Conservation (phyloP, 2,329 filamentous ascomycete species). For the Camillea tinctor region DNA sequence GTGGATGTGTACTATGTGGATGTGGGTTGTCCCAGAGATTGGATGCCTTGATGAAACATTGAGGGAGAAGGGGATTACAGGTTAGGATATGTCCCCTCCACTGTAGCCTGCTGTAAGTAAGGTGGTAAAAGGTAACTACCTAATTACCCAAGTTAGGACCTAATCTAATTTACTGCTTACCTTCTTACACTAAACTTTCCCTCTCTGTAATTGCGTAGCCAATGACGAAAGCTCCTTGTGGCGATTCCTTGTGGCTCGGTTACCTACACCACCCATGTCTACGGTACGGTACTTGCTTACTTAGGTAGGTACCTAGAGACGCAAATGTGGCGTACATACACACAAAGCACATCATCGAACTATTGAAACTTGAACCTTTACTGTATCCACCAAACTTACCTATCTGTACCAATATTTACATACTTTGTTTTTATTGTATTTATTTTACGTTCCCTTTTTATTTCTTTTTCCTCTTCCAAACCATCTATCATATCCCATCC, state of each 20-base stretch:
- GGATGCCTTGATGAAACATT: background rate
- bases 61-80: background rate
- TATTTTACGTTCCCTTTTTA: background rate
- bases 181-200: no score
- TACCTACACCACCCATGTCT: no score
- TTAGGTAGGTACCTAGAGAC: background rate
- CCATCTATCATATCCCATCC: no score
- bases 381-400: no score
- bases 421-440: no score
- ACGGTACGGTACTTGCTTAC: no score
- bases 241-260: background rate
- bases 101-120: background rate
- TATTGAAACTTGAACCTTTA: background rate
- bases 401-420: no score
- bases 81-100: background rate
- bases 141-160: background rate
- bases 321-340: constrained; percentile 3
- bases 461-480: background rate
- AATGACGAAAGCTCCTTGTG: constrained; percentile 1
- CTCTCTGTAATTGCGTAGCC: background rate
- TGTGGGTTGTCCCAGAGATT: background rate
- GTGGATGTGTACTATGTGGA: no score
- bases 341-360: background rate
- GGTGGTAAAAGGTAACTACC: background rate
- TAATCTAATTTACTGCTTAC: background rate